Base-by-base conservation (phyloP, 2,329 filamentous ascomycete genomes). In the Colletotrichum caudatum region DNA sequence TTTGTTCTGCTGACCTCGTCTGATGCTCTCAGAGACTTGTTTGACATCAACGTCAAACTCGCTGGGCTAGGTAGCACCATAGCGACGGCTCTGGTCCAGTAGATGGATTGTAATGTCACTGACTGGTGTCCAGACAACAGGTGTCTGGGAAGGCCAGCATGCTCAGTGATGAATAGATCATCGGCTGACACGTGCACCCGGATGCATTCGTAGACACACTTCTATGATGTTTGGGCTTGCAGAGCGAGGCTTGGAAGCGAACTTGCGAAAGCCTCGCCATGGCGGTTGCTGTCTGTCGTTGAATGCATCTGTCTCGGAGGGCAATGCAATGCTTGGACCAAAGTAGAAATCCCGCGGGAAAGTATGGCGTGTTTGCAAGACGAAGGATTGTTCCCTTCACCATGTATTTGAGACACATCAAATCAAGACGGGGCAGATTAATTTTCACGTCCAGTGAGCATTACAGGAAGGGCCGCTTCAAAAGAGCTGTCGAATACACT, bases 151-250 rank as follows among this genome's bases (percentile, higher is more conserved):
- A 37, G 65, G 56, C 69, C 64, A 54, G 26, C 59, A 69, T 23
- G 46, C 23, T 33, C n/a, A 33, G 69, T 54, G 65, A 71, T 71
- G 69, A 69, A 69, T 37, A 12, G 69, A 71, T 71, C 69, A 39
- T 63, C 59, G 37, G 46, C 37, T 44, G 37, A n/a, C 69, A 59
- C 53, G 37, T 64, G 59, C 23, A 59, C 59, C 59, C 58, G 46
- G 65, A 71, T 23, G 59, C 65, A 71, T 63, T 71, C 53, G 50
- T 41, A 53, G 56, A 61, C 37, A 11, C 37, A 2, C 20, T 6
- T 37, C 14, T 26, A 46, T 53, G 66, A 60, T 54, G 29, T 29
- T 29, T 29, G 29, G 29, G 29, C 29, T 60, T 26, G 46, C 6
- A 26, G 23, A 39, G 20, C 23, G 29, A 44, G 63, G 67, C 14